These are phyloP conservation scores for Haplosporangium sp. DNA, from an alignment of 371 early-diverging fungal genomes.

Conservation along the genomic window DNA sequence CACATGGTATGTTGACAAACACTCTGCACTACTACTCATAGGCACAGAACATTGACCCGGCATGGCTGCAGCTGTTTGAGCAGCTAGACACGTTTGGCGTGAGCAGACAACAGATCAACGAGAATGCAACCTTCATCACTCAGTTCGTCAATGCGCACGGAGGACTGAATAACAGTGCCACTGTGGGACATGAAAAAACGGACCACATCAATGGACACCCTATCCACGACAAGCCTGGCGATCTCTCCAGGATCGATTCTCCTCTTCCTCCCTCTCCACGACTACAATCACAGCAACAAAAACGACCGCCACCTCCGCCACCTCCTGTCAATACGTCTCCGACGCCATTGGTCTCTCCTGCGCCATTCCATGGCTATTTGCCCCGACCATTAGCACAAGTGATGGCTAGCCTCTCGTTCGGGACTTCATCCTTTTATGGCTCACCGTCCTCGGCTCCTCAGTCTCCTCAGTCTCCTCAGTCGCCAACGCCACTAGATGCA, in stretches of 20 bases:
- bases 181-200: not conserved
- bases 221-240: not conserved
- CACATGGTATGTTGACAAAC: not conserved
- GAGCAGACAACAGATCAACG: slow-evolving; percentile 67
- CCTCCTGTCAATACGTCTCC: slow-evolving; percentile 22
- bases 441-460: slow-evolving; percentile 25
- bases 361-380: slow-evolving; percentile 47
- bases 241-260: slow-evolving; percentile 38
- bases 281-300: slow-evolving; percentile 28
- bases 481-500: slow-evolving; percentile 9
- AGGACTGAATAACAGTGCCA: slow-evolving; percentile 12
- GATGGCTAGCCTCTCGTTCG: slow-evolving; percentile 53
- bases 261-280: slow-evolving; percentile 15
- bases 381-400: slow-evolving; percentile 46
- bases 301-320: slow-evolving; percentile 49
- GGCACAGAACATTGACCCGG: slow-evolving; percentile 82
- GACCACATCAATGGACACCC: not conserved
- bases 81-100: slow-evolving; percentile 83
- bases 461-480: slow-evolving; percentile 40
- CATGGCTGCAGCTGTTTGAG: slow-evolving; percentile 82
- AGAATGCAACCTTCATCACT: slow-evolving; percentile 49
- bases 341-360: slow-evolving; percentile 30
- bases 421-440: slow-evolving; percentile 39
- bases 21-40: slow-evolving; percentile 6
- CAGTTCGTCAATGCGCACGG: slow-evolving; percentile 50